Evolutionary conservation across 306 rosid species (phyloP), one percentile per base, ranked within the genome.

Genomic region (Neltuma alba): DNA sequence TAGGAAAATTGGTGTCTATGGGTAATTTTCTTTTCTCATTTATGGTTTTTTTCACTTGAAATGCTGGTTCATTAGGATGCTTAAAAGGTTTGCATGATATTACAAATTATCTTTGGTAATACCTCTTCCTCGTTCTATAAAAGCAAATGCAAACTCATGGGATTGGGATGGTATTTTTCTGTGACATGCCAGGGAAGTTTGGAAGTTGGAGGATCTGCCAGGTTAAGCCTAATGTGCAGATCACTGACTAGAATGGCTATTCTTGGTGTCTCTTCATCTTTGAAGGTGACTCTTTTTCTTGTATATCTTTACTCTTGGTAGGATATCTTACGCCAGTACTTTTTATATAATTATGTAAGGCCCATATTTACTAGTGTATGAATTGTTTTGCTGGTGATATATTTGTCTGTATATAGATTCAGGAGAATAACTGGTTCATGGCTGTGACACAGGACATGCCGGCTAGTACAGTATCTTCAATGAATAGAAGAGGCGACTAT

Each of bases 161-260:
- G 72, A 77, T 71, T 64, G 74, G 75, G 78, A 70, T 81, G 84
- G 82, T 79, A 75, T 67, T 76, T n/a, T 48, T 87, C 44, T 81
- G 33, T 86, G 84, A 78, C 79, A 64, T 80, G 52, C 60, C 89
- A 95, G 95, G 90, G 85, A 66, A 80, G 85, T 86, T 79, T 80
- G 70, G 89, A 80, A n/a, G 75, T 57, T 28, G 84, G 84, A 76
- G 92, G 83, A 80, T 81, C 81, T 64, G 79, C 72, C 60, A 80
- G 74, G 68, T 58, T 80, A 69, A 87, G 76, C 84, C 66, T 52
- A 62, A 42, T 84, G 85, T 86, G 91, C 83, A 89, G 80, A 79
- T 83, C 92, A 77, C 76, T 88, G 48, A 84, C 97, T 84, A 89
- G 98, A 89, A 85, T 95, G 74, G 98, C 91, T 63, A 84, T 95